A percentile compares a stretch with the other conserved stretches of the same genome.
These are phyloP conservation scores for Blastobotrys americana DNA, from an alignment of 805 yeast genomes.

Conservation along the genomic window DNA sequence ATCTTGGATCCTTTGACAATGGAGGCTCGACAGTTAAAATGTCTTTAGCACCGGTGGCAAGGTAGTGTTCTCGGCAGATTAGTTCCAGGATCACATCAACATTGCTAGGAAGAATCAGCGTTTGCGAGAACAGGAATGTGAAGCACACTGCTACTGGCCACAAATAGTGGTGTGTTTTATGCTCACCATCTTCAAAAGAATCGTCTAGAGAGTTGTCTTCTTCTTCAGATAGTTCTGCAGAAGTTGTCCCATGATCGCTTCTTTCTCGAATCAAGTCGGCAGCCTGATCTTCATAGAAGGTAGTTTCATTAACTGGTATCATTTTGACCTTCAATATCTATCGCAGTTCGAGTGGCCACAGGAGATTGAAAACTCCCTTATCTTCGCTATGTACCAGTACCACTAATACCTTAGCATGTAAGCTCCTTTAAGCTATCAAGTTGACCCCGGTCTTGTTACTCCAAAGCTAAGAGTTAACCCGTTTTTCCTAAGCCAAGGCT, in stretches of 20 bases:
- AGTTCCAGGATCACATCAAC: slow-evolving; percentile 20
- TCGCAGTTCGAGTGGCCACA: too few relatives aligned
- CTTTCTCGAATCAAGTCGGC: not conserved
- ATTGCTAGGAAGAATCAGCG: slow-evolving; percentile 13
- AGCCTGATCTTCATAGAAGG: not conserved
- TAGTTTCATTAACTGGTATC: not conserved
- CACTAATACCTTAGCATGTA: too few relatives aligned
- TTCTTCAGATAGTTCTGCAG: not conserved
- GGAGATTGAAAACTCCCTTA: too few relatives aligned
- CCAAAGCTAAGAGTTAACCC: too few relatives aligned
- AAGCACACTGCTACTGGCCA: not conserved
- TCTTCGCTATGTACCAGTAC: too few relatives aligned
- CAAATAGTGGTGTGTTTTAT: not conserved
- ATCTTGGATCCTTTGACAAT: slow-evolving; percentile 13
- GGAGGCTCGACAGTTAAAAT: not conserved
- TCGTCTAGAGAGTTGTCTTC: not conserved
- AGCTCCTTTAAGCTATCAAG: too few relatives aligned
- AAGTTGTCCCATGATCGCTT: not conserved
- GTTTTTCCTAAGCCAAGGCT: too few relatives aligned
- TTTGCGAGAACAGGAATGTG: slow-evolving; percentile 8
- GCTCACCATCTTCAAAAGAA: not conserved
- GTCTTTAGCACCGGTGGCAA: not conserved
- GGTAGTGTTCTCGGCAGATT: slow-evolving; percentile 18
- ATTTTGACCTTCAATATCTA: too few relatives aligned
- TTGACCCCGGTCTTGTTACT: too few relatives aligned